Evolutionary conservation across 2,329 filamentous ascomycete species (phyloP), one percentile per base, ranked within the genome.

Genomic region (Paecilomyces sp.): DNA sequence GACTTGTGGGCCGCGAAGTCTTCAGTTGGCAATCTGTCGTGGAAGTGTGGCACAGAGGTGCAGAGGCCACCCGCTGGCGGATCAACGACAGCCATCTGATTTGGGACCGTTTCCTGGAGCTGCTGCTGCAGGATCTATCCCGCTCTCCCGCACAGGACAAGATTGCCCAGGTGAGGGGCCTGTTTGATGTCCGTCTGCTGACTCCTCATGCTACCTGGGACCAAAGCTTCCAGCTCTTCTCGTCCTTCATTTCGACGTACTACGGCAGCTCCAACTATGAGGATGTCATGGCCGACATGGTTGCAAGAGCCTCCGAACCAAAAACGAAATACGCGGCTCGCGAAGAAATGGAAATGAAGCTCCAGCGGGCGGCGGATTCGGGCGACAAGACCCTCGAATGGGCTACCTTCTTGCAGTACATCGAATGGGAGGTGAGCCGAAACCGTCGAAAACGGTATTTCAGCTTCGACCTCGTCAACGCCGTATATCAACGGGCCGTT

Each of bases 401-500:
- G 72, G 72, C 74, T 22, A 74, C 79, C 3, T 83, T 83, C 63
- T 75, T 74, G 3, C 84, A 89, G 58, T 99, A 99, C 68, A 79
- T 97, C 18, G 87, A 90, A 58, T 97, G 91, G 89, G 94, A 99
- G 78, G 83, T 88, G 67, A 79, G 75, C 18, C 84, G 86, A 68
- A 81, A 80, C 63, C 82, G 82, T 65, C 83, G 83, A 62, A 86
- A 82, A 67, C 74, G 78, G 12, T 71, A 79, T 18, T 82, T 80
- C 67, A 81, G 80, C 64, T 78, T 82, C 66, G 81, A 80, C 25
- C 72, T 87, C 13, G 78, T 82, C 63, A 82, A 82, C 65, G 81
- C 83, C 15, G 80, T 97, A 1, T 96, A 90, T 70, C 87, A 91
- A 66, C 86, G 93, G 60, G 92, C 91, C 22, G 82, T 93, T 75